Conservation (phyloP, 2,329 filamentous ascomycete genomes). For the Oidium heveae region DNA sequence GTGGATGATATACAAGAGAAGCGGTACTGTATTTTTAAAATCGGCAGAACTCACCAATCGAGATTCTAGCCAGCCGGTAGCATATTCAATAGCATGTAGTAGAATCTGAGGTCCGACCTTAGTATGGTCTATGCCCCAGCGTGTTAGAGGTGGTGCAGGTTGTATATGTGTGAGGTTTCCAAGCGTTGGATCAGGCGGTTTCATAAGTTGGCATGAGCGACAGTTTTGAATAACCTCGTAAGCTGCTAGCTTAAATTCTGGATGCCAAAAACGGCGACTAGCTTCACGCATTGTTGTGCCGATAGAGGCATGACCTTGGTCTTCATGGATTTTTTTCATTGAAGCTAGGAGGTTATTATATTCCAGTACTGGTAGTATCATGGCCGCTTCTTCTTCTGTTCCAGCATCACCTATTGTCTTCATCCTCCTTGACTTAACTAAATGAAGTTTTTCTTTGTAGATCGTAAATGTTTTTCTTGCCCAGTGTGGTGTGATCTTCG, state of each 20-base stretch:
- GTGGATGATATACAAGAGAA: background rate
- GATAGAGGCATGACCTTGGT: background rate
- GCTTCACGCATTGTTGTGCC: background rate
- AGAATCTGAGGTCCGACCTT: background rate
- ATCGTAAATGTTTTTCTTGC: too few relatives aligned
- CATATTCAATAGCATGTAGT: background rate
- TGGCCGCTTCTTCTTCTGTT: background rate
- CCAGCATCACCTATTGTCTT: background rate
- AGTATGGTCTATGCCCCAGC: too few relatives aligned
- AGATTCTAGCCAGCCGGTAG: too few relatives aligned
- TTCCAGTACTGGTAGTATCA: background rate
- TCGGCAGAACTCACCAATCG: background rate
- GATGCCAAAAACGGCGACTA: background rate
- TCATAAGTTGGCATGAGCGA: too few relatives aligned
- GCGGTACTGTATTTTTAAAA: background rate
- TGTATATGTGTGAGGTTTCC: too few relatives aligned
- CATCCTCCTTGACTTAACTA: too few relatives aligned
- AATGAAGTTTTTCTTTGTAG: too few relatives aligned
- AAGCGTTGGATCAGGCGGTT: too few relatives aligned
- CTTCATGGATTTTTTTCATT: background rate
- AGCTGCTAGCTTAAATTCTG: background rate
- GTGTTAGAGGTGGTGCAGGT: too few relatives aligned
- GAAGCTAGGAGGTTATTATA: background rate
- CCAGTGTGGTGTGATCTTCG: background rate
- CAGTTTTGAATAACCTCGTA: too few relatives aligned